Percentiles rank a stretch among this genome's conserved stretches.
These are phyloP conservation scores for Aureobasidium sp. DNA, from an alignment of 2,329 filamentous ascomycete species.

Conservation along the genomic window DNA sequence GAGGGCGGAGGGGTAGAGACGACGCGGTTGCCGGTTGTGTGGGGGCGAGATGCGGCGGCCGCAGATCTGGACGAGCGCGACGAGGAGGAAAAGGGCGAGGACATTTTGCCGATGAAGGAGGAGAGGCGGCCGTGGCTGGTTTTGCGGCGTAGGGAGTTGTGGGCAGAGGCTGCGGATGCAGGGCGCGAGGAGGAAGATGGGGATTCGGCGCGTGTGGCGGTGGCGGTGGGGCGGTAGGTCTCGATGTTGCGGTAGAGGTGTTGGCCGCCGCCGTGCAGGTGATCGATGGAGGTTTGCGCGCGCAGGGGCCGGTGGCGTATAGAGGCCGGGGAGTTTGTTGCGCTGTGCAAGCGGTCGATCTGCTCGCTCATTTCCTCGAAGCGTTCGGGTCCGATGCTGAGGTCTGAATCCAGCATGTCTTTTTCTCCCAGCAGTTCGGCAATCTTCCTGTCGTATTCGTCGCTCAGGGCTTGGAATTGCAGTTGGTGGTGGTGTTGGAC, in stretches of 20 bases:
- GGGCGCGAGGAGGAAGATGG: background rate
- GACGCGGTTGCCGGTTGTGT: background rate
- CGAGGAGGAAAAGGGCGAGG: background rate
- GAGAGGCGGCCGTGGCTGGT: background rate
- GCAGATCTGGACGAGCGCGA: background rate
- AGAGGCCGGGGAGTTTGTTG: constrained; percentile 2
- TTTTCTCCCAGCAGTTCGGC: constrained; percentile 23
- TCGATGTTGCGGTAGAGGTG: background rate
- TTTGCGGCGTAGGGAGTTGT: background rate
- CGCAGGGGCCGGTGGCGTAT: background rate
- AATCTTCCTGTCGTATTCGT: constrained; percentile 27
- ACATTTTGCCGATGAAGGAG: background rate
- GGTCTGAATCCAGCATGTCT: constrained; percentile 24
- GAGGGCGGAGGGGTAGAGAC: background rate
- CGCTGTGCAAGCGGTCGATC: constrained; percentile 19
- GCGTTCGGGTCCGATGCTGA: constrained; percentile 24
- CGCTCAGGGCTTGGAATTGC: constrained; percentile 25
- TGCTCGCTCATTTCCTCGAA: constrained; percentile 26
- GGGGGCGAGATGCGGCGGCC: background rate
- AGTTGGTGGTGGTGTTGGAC: constrained; percentile 28
- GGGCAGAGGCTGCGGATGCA: background rate
- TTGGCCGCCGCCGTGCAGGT: background rate
- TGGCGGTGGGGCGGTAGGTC: background rate
- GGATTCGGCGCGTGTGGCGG: background rate
- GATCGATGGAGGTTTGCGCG: background rate